These are phyloP conservation scores for Sarcodon sp. DNA, from an alignment of 768 basidiomycete genomes.

Conservation along the genomic window DNA sequence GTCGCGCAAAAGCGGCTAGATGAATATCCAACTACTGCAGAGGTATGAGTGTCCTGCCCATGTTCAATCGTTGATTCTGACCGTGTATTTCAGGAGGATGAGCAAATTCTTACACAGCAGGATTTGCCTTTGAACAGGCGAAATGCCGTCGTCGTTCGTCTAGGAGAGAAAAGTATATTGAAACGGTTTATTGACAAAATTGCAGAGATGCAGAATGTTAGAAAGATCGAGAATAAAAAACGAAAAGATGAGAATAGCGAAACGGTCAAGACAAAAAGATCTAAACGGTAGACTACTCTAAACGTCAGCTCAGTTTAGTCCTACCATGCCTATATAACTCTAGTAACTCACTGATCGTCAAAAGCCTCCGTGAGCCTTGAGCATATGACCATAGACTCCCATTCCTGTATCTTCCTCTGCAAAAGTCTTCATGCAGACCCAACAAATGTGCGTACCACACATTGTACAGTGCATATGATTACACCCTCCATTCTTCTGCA, in stretches of 20 bases:
- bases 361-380: constrained; percentile 14
- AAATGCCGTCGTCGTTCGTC: constrained; percentile 58
- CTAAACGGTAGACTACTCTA: not conserved
- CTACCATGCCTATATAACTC: not conserved
- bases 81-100: constrained; percentile 32
- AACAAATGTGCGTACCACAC: constrained; percentile 71
- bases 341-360: not conserved
- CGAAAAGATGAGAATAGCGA: not conserved
- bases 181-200: constrained; percentile 10
- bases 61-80: not conserved
- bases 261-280: not conserved
- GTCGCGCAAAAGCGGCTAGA: constrained; percentile 37
- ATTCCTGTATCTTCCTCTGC: not conserved
- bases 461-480: constrained; percentile 73
- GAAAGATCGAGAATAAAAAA: not conserved
- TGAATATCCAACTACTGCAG: constrained; percentile 44
- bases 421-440: constrained; percentile 68
- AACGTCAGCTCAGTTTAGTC: not conserved
- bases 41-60: constrained; percentile 28
- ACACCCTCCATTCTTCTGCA: constrained; percentile 66
- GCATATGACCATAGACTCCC: constrained; percentile 20
- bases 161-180: constrained; percentile 73
- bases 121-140: constrained; percentile 31
- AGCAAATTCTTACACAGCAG: constrained; percentile 19
- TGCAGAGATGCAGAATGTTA: not conserved